Base-by-base conservation (phyloP, 1,284 basidiomycete genomes). In the Boletellus deceptivus region DNA sequence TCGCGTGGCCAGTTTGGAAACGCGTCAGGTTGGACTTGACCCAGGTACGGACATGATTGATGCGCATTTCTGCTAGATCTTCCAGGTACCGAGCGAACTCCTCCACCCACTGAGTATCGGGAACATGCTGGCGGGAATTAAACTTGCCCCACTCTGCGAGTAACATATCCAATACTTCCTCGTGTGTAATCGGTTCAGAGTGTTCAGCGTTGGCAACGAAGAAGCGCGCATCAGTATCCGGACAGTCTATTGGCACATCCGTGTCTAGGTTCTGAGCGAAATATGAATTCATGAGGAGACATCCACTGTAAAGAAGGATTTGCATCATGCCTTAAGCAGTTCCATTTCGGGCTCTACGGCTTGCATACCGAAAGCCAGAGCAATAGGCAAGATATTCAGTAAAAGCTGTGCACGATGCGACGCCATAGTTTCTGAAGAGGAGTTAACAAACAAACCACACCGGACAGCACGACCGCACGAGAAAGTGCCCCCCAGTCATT, bases 401-500 rank as follows among this genome's bases (percentile, higher is more conserved):
- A 84, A 58, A 10, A 72, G 61, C 35, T 76, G 72, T 5, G 75
- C 77, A 33, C 81, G 73, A 59, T 82, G 80, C 4, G 75, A 70
- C 9, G 76, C 77, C 57, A 83, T 70, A 16, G 74, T 83, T 67
- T 83, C 82, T 84, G 54, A 16, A 24, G 24, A 13, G 25, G 18
- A 27, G 42, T 56, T 16, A 49, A 31, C 5, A 35, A 49, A 22
- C 11, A 31, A 44, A 40, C 14, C 0, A 34, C 27, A 29, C 8
- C 31, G 20, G 41, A 39, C 4, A 29, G 27, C 3, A 9, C 0
- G 11, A 38, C 65, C 76, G 38, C 54, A 83, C 82, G 80, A 48
- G 78, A 76, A n/a, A 83, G 63, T 0, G 82, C 71, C 13, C 80
- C 79, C 82, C 82, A 84, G 51, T 84, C 81, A 52, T 83, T 83